A percentile compares a stretch with the other conserved stretches of the same genome.
Evolutionary conservation across 495 filamentous ascomycete genomes (phyloP).

Genomic region (Daldinia concentrica): DNA sequence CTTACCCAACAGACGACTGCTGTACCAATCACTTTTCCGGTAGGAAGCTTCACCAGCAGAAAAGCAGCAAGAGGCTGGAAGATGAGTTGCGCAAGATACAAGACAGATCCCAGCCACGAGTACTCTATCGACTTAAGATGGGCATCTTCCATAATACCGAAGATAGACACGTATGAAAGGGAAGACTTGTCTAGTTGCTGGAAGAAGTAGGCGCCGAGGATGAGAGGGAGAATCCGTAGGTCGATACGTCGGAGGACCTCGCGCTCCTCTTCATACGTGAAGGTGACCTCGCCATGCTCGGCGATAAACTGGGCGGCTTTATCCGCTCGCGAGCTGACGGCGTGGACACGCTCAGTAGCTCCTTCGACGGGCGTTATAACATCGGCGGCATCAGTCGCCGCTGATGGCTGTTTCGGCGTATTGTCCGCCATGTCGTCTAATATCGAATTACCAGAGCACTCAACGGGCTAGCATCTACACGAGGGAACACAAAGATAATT

Average conservation of each 20-base stretch:
- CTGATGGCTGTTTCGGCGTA: slow-evolving; percentile 6
- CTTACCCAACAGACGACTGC: slow-evolving; percentile 54
- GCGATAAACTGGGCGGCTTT: slow-evolving; percentile 56
- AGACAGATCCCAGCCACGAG: slow-evolving; percentile 57
- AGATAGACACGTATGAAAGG: slow-evolving; percentile 62
- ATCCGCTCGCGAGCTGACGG: slow-evolving; percentile 40
- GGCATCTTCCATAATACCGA: slow-evolving; percentile 62
- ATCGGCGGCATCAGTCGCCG: slow-evolving; percentile 35
- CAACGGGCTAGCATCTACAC: not conserved
- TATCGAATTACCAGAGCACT: not conserved
- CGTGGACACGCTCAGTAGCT: slow-evolving; percentile 30
- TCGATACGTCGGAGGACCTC: slow-evolving; percentile 57
- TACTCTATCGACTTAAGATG: slow-evolving; percentile 59
- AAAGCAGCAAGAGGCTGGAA: slow-evolving; percentile 57
- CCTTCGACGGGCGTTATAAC: slow-evolving; percentile 42
- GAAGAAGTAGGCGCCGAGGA: slow-evolving; percentile 63
- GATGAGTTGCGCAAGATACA: slow-evolving; percentile 57
- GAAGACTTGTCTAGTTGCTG: slow-evolving; percentile 65
- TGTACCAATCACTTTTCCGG: slow-evolving; percentile 54
- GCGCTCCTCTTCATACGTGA: slow-evolving; percentile 53
- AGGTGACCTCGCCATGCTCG: slow-evolving; percentile 49
- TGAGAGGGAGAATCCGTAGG: slow-evolving; percentile 57
- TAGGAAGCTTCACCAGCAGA: slow-evolving; percentile 61
- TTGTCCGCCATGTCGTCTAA: slow-evolving; percentile 31
- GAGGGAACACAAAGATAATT: not conserved